Evolutionary conservation across 305 asterid genomes (phyloP), one percentile per base, ranked within the genome.

Genomic region (Petunia hybrid): DNA sequence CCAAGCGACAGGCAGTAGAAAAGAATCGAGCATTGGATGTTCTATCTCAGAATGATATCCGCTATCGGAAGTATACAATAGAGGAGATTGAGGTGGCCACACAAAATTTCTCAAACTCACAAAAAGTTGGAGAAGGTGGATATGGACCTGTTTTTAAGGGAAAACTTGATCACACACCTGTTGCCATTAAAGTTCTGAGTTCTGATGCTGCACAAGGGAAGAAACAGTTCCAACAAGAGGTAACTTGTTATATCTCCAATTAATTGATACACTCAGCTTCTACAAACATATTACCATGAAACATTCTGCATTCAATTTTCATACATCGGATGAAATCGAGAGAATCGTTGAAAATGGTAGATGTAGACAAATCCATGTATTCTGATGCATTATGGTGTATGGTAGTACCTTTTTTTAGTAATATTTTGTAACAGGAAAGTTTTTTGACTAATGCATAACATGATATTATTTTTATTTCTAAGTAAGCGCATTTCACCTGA

Each of bases 181-280:
- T 92, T 43, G 97, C 98, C 64, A 91, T 94, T 78, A 91, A 92
- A 84, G 86, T 90, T 76, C 97, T 94, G 63, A 86, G 97, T 67
- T 80, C 97, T 9, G 97, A 94, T 81, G 97, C 94, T 36, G 87
- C 89, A 41, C 95, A 92, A 73, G 97, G 97, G 69, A 88, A 86
- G 85, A 87, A 86, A 85, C 97, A 94, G 57, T 94, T 94, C 88
- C 97, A 91, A 61, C 95, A 91, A 89, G 97, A 94, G 94, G 98
- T 92, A 74, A 62, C 65, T 42, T 35, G 4, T 39, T 36, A 43
- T 31, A 77, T 3, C 22, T 46, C 70, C 61, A 59, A 12, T 77
- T 61, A 16, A 36, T 3, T 63, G n/a, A 38, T 64, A 14, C 46
- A 22, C 3, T 36, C 76, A 36, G 41, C 71, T 64, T 79, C 64